Percentiles rank a stretch among this genome's conserved stretches.
Conservation (phyloP, 2,329 filamentous ascomycete species). For the Dothistroma pini region DNA sequence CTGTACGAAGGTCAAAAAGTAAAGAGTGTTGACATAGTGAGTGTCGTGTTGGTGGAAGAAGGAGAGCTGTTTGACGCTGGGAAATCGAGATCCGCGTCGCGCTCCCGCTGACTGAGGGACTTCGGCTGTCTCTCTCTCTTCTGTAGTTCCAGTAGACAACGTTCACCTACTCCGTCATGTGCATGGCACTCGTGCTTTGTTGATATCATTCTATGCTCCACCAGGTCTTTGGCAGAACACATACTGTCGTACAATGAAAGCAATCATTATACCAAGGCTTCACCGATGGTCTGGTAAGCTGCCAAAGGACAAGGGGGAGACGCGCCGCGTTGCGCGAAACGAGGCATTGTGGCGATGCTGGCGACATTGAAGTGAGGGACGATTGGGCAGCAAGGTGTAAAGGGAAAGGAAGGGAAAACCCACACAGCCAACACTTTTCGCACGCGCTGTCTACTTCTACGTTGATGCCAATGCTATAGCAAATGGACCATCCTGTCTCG, state of each 20-base stretch:
- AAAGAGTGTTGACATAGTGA: not conserved
- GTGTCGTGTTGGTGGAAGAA: not conserved
- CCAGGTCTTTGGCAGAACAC: not conserved
- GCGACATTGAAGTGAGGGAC: not conserved
- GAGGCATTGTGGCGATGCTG: not conserved
- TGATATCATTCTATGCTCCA: not conserved
- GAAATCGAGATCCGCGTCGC: not conserved
- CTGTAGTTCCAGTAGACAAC: not conserved
- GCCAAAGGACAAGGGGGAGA: not conserved
- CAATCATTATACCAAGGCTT: not conserved
- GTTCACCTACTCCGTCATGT: not conserved
- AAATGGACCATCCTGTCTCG: not conserved
- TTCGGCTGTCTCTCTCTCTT: not conserved
- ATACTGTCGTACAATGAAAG: not conserved
- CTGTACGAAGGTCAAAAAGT: not conserved
- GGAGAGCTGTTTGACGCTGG: not conserved
- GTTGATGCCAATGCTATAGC: slow-evolving; percentile 3
- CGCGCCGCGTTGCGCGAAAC: not conserved
- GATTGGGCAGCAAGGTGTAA: not conserved
- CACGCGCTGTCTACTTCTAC: slow-evolving; percentile 1
- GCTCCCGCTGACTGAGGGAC: not conserved
- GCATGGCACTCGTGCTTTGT: not conserved
- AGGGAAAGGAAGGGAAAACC: not conserved
- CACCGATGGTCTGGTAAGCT: not conserved
- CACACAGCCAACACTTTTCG: not conserved